These are phyloP conservation scores for Volvariella surrecta DNA, from an alignment of 1,284 basidiomycete species.

Conservation along the genomic window DNA sequence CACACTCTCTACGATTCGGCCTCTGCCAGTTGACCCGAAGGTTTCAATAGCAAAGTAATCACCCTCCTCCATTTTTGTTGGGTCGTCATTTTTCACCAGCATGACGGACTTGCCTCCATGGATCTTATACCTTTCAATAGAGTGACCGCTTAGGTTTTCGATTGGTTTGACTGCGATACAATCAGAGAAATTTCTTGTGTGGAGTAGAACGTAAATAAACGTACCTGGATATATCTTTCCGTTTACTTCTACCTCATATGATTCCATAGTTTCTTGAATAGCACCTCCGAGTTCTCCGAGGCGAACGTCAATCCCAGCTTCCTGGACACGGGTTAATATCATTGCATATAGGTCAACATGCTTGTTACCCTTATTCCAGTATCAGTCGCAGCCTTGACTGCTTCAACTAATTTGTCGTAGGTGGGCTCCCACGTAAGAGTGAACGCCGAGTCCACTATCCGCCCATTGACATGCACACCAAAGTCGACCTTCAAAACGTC, in stretches of 20 bases:
- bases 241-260: constrained; percentile 90
- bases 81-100: constrained; percentile 83
- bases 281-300: constrained; percentile 88
- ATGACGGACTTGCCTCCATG: constrained; percentile 88
- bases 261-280: constrained; percentile 99
- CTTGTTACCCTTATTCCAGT: constrained; percentile 69
- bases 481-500: constrained; percentile 98
- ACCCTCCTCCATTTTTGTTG: constrained; percentile 98
- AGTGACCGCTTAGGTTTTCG: constrained; percentile 86
- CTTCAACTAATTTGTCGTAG: constrained; percentile 85
- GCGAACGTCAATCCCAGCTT: constrained; percentile 94
- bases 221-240: constrained; percentile 82
- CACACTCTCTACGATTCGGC: constrained; percentile 83
- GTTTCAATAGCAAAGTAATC: constrained; percentile 99
- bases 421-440: constrained; percentile 87
- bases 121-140: constrained; percentile 84
- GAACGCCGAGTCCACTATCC: constrained; percentile 95
- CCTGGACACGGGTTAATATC: constrained; percentile 36
- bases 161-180: constrained; percentile 74
- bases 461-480: constrained; percentile 93
- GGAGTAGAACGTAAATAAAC: constrained; percentile 14
- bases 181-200: background rate
- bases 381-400: constrained; percentile 91
- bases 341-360: constrained; percentile 4
- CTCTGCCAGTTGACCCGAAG: constrained; percentile 95